Evolutionary conservation across 2,329 filamentous ascomycete species (phyloP).

Genomic region (Monilinia polystroma): DNA sequence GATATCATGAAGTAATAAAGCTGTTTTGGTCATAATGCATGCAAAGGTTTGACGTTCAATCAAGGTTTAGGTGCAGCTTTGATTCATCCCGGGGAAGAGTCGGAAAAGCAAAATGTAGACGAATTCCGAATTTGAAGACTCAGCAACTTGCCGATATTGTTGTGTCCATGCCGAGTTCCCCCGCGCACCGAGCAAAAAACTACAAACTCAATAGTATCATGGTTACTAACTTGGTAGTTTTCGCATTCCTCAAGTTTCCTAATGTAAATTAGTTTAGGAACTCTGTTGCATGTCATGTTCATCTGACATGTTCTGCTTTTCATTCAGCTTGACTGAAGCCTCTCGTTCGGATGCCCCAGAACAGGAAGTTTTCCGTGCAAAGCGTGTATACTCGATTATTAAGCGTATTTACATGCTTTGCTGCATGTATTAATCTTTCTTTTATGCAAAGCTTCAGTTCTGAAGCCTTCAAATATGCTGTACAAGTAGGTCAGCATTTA

Average conservation of each 20-base stretch:
- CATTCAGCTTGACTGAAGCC: background rate
- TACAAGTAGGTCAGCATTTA: background rate
- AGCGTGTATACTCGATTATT: background rate
- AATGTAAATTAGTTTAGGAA: background rate
- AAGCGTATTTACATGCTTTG: background rate
- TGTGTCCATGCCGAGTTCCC: background rate
- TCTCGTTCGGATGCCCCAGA: background rate
- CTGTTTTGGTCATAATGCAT: background rate
- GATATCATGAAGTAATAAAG: background rate
- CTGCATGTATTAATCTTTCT: background rate
- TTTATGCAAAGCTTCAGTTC: background rate
- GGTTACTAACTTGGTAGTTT: background rate
- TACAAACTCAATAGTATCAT: background rate
- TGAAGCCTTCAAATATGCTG: background rate
- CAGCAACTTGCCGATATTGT: slow-evolving; percentile 8
- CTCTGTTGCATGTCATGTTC: background rate
- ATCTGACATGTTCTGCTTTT: background rate
- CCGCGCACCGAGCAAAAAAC: background rate
- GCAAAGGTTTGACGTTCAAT: background rate
- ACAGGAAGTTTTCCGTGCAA: background rate
- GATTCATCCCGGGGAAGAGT: slow-evolving; percentile 1
- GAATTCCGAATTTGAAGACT: slow-evolving; percentile 5
- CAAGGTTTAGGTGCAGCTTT: slow-evolving; percentile 3
- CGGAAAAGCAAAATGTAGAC: background rate
- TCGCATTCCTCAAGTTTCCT: background rate